Evolutionary conservation across 441 rosid species (phyloP).

Genomic region (Syzygium syzygioides): DNA sequence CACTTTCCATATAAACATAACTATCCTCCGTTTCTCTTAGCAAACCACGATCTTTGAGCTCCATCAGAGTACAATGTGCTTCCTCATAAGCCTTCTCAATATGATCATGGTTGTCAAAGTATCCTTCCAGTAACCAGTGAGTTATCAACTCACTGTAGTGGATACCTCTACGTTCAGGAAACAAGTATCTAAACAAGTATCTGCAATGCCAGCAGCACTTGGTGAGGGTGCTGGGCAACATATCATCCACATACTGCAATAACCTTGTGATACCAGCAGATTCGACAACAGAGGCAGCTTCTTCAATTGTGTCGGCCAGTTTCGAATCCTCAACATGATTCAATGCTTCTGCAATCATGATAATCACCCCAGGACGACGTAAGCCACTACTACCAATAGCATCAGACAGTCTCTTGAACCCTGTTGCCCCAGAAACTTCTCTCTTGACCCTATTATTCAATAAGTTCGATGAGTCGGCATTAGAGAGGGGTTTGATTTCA

Average conservation of each 20-base stretch:
- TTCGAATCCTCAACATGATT: not conserved
- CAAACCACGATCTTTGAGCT: constrained; percentile 34
- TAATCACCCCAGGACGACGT: constrained; percentile 15
- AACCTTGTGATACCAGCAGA: not conserved
- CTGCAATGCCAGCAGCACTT: constrained; percentile 51
- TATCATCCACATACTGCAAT: not conserved
- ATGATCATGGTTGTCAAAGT: constrained; percentile 20
- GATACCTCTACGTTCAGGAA: constrained; percentile 19
- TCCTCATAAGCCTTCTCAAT: constrained; percentile 33
- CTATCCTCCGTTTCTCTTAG: constrained; percentile 39
- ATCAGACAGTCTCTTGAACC: not conserved
- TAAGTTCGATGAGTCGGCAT: accelerated
- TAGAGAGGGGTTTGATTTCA: accelerated
- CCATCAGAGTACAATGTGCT: constrained; percentile 41
- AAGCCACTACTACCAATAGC: accelerated
- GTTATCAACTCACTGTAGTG: constrained; percentile 49
- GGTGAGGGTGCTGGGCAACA: constrained; percentile 3
- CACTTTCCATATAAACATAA: constrained; percentile 33
- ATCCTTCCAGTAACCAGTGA: constrained; percentile 60
- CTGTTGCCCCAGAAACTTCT: accelerated
- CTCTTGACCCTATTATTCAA: accelerated
- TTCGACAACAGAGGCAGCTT: not conserved
- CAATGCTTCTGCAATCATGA: constrained; percentile 28
- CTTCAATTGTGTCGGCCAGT: constrained; percentile 10
- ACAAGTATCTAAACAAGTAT: constrained; percentile 10